These are phyloP conservation scores for Penicillium corylophilum DNA, from an alignment of 2,329 filamentous ascomycete genomes.

Conservation along the genomic window DNA sequence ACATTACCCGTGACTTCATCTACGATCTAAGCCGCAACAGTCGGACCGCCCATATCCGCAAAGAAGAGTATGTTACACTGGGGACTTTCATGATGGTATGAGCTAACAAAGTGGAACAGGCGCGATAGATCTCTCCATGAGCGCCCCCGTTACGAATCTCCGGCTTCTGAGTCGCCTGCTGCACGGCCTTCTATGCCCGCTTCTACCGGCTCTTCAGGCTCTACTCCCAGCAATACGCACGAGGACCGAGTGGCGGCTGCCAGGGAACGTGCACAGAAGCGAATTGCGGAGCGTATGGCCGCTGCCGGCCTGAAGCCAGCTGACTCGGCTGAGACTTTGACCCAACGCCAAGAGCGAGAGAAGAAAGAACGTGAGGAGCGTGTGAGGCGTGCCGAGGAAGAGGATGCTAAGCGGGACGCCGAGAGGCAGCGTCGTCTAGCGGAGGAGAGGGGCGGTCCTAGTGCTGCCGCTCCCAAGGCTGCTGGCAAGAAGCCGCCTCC, in stretches of 20 bases:
- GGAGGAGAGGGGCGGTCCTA: conserved; percentile 65
- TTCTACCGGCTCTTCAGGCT: conserved; percentile 61
- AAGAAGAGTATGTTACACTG: conserved; percentile 53
- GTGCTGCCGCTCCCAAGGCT: conserved; percentile 56
- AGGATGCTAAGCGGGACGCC: conserved; percentile 83
- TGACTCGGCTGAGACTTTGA: conserved; percentile 75
- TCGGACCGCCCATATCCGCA: conserved; percentile 68
- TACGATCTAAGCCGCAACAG: conserved; percentile 90
- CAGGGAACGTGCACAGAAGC: conserved; percentile 92
- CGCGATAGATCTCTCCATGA: conserved; percentile 53
- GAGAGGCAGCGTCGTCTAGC: conserved; percentile 81
- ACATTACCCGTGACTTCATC: conserved; percentile 96
- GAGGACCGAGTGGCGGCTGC: conserved; percentile 95
- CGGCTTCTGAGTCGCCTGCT: conserved; percentile 46
- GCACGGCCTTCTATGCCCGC: conserved; percentile 46
- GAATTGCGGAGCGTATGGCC: conserved; percentile 93
- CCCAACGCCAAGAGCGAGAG: conserved; percentile 86
- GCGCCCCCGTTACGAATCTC: conserved; percentile 51
- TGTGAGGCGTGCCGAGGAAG: conserved; percentile 84
- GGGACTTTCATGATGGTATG: background rate
- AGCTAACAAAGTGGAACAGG: conserved; percentile 33
- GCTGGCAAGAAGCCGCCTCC: conserved; percentile 71
- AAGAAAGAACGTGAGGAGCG: conserved; percentile 83
- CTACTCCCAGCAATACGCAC: conserved; percentile 81
- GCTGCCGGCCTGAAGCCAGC: conserved; percentile 84